These are phyloP conservation scores for Hirsutella thompsonii DNA, from an alignment of 2,329 filamentous ascomycete species.

Conservation along the genomic window DNA sequence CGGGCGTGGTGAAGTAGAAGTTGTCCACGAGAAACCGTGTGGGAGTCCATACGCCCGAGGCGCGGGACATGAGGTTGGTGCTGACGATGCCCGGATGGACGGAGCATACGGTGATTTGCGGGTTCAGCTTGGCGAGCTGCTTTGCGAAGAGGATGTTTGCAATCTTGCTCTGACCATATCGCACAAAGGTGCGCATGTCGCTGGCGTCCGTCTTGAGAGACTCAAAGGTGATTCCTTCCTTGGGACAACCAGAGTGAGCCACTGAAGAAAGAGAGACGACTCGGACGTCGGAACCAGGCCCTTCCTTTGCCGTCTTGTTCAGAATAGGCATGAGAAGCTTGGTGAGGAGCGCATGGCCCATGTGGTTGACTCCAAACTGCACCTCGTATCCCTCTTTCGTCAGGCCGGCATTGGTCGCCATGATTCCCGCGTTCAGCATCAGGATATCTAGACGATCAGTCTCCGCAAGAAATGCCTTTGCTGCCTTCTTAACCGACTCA, in stretches of 20 bases:
- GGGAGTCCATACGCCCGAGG: constrained; percentile 3
- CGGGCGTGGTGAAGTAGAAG: constrained; percentile 8
- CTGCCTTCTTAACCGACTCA: constrained; percentile 26
- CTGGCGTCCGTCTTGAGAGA: constrained; percentile 12
- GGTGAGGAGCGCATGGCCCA: constrained; percentile 32
- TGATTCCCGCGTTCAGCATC: constrained; percentile 33
- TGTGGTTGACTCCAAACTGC: constrained; percentile 35
- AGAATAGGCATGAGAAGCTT: constrained; percentile 21
- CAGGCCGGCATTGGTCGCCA: constrained; percentile 20
- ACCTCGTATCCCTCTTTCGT: constrained; percentile 34
- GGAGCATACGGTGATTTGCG: constrained; percentile 11
- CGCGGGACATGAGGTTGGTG: constrained; percentile 12
- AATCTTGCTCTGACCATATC: constrained; percentile 19
- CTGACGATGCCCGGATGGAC: constrained; percentile 15
- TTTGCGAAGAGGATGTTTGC: constrained; percentile 16
- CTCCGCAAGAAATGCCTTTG: constrained; percentile 19
- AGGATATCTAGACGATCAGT: constrained; percentile 27
- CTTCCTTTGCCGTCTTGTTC: constrained; percentile 11
- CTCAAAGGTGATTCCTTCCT: constrained; percentile 15
- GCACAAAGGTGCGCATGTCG: constrained; percentile 8
- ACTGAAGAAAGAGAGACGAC: constrained; percentile 15
- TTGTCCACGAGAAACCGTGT: constrained; percentile 7
- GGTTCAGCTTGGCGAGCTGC: constrained; percentile 13
- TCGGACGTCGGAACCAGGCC: constrained; percentile 12
- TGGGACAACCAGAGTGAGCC: constrained; percentile 10